Base-by-base conservation (phyloP, 192 early-diverging fungal species). In the Coemansia sp. region DNA sequence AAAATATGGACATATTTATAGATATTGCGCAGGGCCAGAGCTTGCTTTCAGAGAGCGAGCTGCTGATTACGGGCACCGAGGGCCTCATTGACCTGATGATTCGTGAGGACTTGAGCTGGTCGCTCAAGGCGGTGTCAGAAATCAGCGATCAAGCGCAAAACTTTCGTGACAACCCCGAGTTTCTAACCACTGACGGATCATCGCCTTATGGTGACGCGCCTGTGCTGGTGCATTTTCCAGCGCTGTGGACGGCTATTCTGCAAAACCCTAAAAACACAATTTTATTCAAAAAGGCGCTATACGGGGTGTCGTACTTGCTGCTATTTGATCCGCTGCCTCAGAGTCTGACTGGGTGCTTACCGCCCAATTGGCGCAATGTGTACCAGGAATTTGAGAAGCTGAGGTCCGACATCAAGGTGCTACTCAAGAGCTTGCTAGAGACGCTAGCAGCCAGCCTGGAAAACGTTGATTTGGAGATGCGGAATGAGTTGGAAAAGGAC, bases 21-120 rank as follows among this genome's bases (percentile, higher is more conserved):
- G 58, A 65, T 21, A 75, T 80, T 38, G 68, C 62, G 3, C 71
- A 80, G 49, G 63, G 62, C 25, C 68, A 54, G 22, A 59, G 64
- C 27, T 23, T 48, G 25, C 66, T 74, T 19, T 71, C 72, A 8
- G 37, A 62, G 10, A 65, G 72, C 50, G 72, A 80, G 50, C 49
- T 68, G 35, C 62, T 80, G 17, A 71, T 75, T 9, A 35, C 62
- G 25, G 41, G 68, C 11, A 59, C 72, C 2, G 77, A 75, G 37
- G 56, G 61, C n/a, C 60, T 80, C 22, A 75, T 75, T 11, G 77
- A 80, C 25, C 38, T 45, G 39, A 74, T 80, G 53, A 65, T 80
- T 37, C 62, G 62, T 3, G 72, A 72, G 17, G 72, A 75, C 26
- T 54, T 80, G 55, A 54, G 27, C 23, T 49, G 57, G 27, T 57